phyloP scores from a whole-genome alignment of 306 rosid species.

The Luffa acutangula region DNA sequence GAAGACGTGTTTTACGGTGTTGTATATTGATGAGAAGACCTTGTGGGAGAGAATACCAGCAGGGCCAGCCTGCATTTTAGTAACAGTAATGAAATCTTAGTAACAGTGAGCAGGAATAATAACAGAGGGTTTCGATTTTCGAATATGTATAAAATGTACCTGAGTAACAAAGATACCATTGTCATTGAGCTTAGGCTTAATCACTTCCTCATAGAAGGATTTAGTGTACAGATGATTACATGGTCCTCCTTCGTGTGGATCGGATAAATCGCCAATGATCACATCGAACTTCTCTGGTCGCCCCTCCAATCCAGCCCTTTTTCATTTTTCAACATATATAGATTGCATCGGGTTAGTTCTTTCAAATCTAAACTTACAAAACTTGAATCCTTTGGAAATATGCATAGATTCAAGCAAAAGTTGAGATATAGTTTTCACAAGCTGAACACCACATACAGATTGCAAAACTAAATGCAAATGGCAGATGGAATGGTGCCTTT shows the following conservation, averaged over 20 bases:
- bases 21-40: constrained; percentile 24
- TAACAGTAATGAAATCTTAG: background rate
- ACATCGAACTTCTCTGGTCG: constrained; percentile 21
- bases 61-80: constrained; percentile 18
- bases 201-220: constrained; percentile 16
- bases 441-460: background rate
- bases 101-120: background rate
- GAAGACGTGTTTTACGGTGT: constrained; percentile 25
- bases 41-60: constrained; percentile 24
- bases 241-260: constrained; percentile 31
- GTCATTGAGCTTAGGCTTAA: constrained; percentile 21
- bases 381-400: background rate
- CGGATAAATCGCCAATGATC: constrained; percentile 23
- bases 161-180: constrained; percentile 28
- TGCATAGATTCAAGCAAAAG: background rate
- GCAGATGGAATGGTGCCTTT: background rate
- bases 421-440: background rate
- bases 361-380: background rate
- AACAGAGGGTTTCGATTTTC: background rate
- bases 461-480: background rate
- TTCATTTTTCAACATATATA: background rate
- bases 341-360: background rate
- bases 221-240: constrained; percentile 24
- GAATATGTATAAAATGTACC: background rate
- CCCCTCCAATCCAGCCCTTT: constrained; percentile 18